phyloP scores from a whole-genome alignment of 371 early-diverging fungal genomes.

The Mucor circinelloides region DNA sequence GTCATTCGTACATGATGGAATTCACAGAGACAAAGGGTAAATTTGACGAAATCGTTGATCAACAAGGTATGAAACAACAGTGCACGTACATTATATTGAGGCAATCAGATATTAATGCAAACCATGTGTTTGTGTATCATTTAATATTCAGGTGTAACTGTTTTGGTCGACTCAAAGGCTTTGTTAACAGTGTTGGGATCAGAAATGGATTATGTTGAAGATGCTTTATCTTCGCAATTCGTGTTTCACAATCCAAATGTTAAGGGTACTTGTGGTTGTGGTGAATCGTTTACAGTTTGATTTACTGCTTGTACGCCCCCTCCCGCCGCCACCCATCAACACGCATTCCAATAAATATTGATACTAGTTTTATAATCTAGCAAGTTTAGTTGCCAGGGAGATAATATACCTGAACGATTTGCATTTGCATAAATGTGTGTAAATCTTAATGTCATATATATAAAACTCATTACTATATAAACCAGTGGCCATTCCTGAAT shows the following conservation, averaged over 20 bases:
- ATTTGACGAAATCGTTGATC: slow-evolving; percentile 90
- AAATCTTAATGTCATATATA: too few species aligned
- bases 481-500: too few species aligned
- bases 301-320: too few species aligned
- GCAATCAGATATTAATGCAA: background rate
- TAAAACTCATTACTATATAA: too few species aligned
- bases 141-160: slow-evolving; percentile 74
- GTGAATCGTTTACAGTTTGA: slow-evolving; percentile 83
- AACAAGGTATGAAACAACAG: slow-evolving; percentile 75
- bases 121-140: background rate
- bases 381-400: too few species aligned
- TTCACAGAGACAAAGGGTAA: slow-evolving; percentile 75
- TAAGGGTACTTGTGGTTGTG: slow-evolving; percentile 95
- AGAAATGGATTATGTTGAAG: slow-evolving; percentile 95
- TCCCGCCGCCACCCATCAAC: too few species aligned
- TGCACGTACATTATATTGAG: too few species aligned
- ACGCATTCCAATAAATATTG: too few species aligned
- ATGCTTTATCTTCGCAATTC: slow-evolving; percentile 86
- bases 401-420: too few species aligned
- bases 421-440: too few species aligned
- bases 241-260: slow-evolving; percentile 96
- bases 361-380: too few species aligned
- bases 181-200: slow-evolving; percentile 90
- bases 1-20: slow-evolving; percentile 85
- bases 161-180: slow-evolving; percentile 93